Evolutionary conservation across 371 early-diverging fungal species (phyloP).

Genomic region (Phascolomyces articulosus): DNA sequence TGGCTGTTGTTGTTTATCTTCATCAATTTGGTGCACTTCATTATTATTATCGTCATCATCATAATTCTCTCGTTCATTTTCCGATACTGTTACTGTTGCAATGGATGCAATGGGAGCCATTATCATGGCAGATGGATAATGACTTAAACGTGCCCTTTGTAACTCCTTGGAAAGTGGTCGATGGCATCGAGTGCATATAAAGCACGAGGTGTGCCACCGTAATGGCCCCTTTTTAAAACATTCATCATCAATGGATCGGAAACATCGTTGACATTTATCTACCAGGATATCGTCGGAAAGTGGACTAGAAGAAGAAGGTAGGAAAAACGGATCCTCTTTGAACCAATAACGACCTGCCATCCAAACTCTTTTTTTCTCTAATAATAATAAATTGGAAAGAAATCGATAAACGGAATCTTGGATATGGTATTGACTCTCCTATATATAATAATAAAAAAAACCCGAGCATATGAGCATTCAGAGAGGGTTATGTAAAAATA

Average conservation of each 20-base stretch:
- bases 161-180: slow-evolving; percentile 47
- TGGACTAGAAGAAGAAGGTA: not conserved
- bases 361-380: slow-evolving; percentile 59
- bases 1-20: no score
- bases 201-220: slow-evolving; percentile 80
- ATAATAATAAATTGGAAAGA: slow-evolving; percentile 55
- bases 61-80: no score
- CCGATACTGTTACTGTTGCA: no score
- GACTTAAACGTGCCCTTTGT: slow-evolving; percentile 53
- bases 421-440: slow-evolving; percentile 35
- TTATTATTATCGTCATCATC: no score
- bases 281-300: slow-evolving; percentile 27
- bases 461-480: no score
- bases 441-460: no score
- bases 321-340: slow-evolving; percentile 30
- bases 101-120: not conserved
- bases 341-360: slow-evolving; percentile 46
- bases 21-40: not conserved
- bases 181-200: slow-evolving; percentile 67
- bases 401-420: slow-evolving; percentile 54
- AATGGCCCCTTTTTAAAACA: slow-evolving; percentile 62
- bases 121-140: not conserved
- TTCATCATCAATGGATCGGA: slow-evolving; percentile 77
- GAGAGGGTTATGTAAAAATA: not conserved
- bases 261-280: slow-evolving; percentile 75